Evolutionary conservation across 148 eudicot species (phyloP).

Genomic region (Tetragonia tetragonoides): DNA sequence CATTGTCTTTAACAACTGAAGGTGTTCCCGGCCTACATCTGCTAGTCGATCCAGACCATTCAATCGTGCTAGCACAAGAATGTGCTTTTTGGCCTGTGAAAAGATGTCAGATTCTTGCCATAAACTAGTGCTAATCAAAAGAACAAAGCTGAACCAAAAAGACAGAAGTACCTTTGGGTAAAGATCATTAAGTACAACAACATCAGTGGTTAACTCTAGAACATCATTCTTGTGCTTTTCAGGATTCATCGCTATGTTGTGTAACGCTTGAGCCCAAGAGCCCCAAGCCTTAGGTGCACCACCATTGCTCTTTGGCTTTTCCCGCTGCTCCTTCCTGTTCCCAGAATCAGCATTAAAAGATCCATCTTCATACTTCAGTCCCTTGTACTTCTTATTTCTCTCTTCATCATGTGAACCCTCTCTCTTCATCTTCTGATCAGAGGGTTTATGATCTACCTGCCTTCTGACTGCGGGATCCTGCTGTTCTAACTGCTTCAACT

Average conservation of each 20-base stretch:
- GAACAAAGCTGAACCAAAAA: not conserved
- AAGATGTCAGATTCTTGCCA: not conserved
- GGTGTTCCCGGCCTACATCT: conserved; percentile 61
- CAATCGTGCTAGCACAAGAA: conserved; percentile 68
- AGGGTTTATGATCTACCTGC: conserved; percentile 18
- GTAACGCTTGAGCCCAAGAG: conserved; percentile 76
- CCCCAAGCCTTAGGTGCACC: conserved; percentile 54
- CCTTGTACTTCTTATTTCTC: conserved; percentile 56
- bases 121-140: not conserved
- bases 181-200: conserved; percentile 69
- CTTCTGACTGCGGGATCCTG: conserved; percentile 23
- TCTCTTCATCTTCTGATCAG: conserved; percentile 52
- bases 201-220: conserved; percentile 50
- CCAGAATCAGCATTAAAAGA: conserved; percentile 21
- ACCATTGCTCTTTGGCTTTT: conserved; percentile 24
- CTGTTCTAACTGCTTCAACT: conserved; percentile 18
- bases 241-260: conserved; percentile 69
- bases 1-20: conserved; percentile 61
- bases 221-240: conserved; percentile 55
- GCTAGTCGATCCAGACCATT: conserved; percentile 66
- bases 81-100: conserved; percentile 67
- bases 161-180: conserved; percentile 68
- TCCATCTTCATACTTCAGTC: conserved; percentile 29
- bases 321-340: conserved; percentile 28
- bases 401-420: conserved; percentile 38